Conservation (phyloP, 1,284 basidiomycete genomes). For the Porodaedalea pini region DNA sequence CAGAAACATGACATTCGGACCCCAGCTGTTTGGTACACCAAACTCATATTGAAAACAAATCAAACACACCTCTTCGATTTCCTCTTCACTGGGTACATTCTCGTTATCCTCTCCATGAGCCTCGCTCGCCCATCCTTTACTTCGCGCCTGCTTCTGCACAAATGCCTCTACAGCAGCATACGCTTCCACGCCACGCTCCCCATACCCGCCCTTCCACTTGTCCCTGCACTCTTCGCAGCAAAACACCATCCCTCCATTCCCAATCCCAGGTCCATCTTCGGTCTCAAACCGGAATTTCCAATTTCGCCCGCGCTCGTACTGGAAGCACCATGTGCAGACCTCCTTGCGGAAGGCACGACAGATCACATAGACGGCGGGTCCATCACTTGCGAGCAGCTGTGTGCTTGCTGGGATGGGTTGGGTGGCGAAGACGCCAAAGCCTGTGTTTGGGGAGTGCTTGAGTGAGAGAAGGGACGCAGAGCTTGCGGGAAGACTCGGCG, state of each 20-base stretch:
- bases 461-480: neutral
- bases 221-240: neutral
- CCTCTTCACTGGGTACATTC: neutral
- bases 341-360: slow-evolving; percentile 24
- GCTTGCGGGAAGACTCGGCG: neutral
- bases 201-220: slow-evolving; percentile 8
- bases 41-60: too few relatives aligned
- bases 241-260: slow-evolving; percentile 6
- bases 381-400: neutral
- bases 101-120: neutral
- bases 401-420: slow-evolving; percentile 3
- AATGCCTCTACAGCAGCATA: slow-evolving; percentile 16
- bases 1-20: too few relatives aligned
- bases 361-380: slow-evolving; percentile 19
- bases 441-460: slow-evolving; percentile 1
- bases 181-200: slow-evolving; percentile 10
- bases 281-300: slow-evolving; percentile 16
- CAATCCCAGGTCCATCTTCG: neutral
- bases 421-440: slow-evolving; percentile 18
- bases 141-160: slow-evolving; percentile 9
- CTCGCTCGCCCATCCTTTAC: neutral
- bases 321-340: slow-evolving; percentile 25
- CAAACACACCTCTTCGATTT: slow-evolving; percentile 5
- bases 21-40: too few relatives aligned
- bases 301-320: slow-evolving; percentile 23